Evolutionary conservation across 192 early-diverging fungal genomes (phyloP).

Genomic region (Borealophlyctis nickersoniae): DNA sequence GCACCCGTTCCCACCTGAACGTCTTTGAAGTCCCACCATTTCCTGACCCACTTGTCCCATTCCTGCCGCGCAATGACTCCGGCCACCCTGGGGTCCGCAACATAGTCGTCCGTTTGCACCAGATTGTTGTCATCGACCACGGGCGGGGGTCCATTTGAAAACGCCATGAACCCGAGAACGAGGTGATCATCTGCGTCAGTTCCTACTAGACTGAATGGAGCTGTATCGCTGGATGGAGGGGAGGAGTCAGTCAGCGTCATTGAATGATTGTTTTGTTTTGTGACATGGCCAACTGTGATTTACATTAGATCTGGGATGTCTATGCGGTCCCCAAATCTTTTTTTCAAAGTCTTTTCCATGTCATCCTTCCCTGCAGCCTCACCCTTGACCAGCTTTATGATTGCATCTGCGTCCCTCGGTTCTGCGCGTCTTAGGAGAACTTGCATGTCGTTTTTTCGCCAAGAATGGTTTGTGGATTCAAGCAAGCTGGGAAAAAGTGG

Average conservation of each 20-base stretch:
- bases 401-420: constrained; percentile 25
- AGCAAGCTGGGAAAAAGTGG: no score
- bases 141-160: constrained; percentile 37
- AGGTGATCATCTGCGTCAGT: constrained; percentile 21
- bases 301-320: constrained; percentile 40
- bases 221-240: constrained; percentile 21
- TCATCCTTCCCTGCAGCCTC: constrained; percentile 27
- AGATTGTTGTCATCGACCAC: constrained; percentile 23
- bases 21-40: constrained; percentile 36
- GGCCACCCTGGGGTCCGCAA: background rate
- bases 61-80: constrained; percentile 19
- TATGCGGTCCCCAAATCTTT: constrained; percentile 36
- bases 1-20: constrained; percentile 24
- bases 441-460: no score
- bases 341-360: constrained; percentile 27
- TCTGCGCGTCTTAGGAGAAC: constrained; percentile 37
- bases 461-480: no score
- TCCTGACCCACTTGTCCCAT: constrained; percentile 39
- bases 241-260: no score
- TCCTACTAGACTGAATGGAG: constrained; percentile 36
- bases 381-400: constrained; percentile 34
- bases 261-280: no score
- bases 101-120: background rate
- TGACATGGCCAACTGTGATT: no score
- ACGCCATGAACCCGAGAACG: constrained; percentile 36